A percentile compares a stretch with the other conserved stretches of the same genome.
phyloP scores from a whole-genome alignment of 257 asterid genomes.

The Prunella vulgaris region DNA sequence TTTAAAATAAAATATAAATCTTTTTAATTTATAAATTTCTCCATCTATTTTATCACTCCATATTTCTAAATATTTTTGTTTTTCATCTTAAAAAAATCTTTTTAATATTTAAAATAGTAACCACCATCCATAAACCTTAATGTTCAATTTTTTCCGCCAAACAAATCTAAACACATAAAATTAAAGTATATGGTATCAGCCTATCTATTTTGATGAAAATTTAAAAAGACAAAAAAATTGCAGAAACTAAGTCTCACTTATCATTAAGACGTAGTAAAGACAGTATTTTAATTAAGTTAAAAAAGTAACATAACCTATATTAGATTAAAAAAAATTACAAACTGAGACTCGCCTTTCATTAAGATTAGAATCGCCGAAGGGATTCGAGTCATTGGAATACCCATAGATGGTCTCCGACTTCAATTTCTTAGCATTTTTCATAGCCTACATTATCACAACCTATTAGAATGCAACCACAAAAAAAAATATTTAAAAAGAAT shows the following conservation, averaged over 20 bases:
- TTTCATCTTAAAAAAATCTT: too few relatives aligned
- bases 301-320: not conserved
- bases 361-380: constrained; percentile 91
- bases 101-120: too few relatives aligned
- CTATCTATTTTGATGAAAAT: not conserved
- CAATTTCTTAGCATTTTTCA: constrained; percentile 72
- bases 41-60: too few relatives aligned
- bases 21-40: too few relatives aligned
- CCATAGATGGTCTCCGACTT: constrained; percentile 63
- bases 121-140: too few relatives aligned
- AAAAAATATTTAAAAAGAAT: not conserved
- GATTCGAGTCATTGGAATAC: constrained; percentile 88
- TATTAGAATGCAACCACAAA: not conserved
- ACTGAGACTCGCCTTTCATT: constrained; percentile 43
- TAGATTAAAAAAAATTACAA: not conserved
- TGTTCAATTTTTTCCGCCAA: constrained; percentile 88
- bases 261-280: not conserved
- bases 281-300: not conserved
- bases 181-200: not conserved
- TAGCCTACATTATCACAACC: constrained; percentile 34
- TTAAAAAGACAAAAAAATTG: not conserved
- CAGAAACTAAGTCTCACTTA: not conserved
- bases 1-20: too few relatives aligned
- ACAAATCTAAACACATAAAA: constrained; percentile 53
- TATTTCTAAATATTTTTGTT: too few relatives aligned